These are phyloP conservation scores for Pelargonium citronellum DNA, from an alignment of 441 rosid genomes.

Conservation along the genomic window DNA sequence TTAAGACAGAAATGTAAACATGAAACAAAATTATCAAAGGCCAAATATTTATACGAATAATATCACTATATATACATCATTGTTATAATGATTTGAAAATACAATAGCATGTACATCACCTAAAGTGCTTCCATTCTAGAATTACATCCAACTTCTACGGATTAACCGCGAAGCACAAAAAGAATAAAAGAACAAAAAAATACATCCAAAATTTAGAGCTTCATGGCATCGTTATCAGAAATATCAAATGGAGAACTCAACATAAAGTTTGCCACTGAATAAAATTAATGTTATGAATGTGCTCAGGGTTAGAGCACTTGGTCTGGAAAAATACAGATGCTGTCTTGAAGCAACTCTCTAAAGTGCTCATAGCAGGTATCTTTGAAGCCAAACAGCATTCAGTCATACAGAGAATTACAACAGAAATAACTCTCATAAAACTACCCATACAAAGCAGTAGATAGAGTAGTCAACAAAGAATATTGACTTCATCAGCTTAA, in stretches of 20 bases:
- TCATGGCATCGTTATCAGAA: not conserved
- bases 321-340: not conserved
- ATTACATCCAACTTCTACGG: conserved; percentile 1
- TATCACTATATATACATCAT: conserved; percentile 1
- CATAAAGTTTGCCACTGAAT: not conserved
- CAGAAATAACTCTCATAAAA: not conserved
- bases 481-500: conserved; percentile 1
- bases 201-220: not conserved
- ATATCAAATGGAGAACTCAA: conserved; percentile 6
- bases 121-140: not conserved
- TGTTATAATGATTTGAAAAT: conserved; percentile 5
- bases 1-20: not conserved
- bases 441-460: not conserved
- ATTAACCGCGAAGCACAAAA: not conserved
- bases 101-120: conserved; percentile 5
- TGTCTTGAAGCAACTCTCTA: not conserved
- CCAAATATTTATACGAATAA: not conserved
- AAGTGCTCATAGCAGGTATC: not conserved
- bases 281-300: not conserved
- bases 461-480: not conserved
- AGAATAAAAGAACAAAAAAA: not conserved
- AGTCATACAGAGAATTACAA: not conserved
- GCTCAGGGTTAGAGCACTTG: not conserved
- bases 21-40: not conserved
- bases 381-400: not conserved